phyloP scores from a whole-genome alignment of 192 early-diverging fungal species.

The Rhizophlyctis rosea region DNA sequence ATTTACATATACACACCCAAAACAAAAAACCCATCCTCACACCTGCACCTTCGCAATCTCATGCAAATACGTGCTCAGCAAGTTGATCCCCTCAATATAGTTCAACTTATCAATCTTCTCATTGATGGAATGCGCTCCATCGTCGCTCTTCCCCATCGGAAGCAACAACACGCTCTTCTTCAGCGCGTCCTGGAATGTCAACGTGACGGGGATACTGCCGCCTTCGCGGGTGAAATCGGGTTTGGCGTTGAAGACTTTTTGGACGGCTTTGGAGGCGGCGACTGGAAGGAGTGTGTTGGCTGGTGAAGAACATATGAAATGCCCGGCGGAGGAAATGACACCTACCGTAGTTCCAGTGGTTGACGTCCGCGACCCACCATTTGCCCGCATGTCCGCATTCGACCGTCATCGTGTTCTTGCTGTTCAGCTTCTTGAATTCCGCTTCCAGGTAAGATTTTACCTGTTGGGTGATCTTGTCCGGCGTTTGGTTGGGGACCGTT shows the following conservation, averaged over 20 bases:
- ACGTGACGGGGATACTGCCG: constrained; percentile 95
- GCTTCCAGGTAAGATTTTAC: constrained; percentile 70
- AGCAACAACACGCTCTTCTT: constrained; percentile 82
- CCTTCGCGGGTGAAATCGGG: constrained; percentile 98
- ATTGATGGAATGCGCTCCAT: constrained; percentile 97
- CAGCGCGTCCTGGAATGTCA: constrained; percentile 95
- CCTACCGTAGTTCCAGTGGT: constrained; percentile 88
- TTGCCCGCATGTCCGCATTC: constrained; percentile 80
- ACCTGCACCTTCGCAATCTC: constrained; percentile 51
- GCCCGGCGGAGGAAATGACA: constrained; percentile 6
- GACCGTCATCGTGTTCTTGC: constrained; percentile 80
- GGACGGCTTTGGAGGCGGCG: constrained; percentile 85
- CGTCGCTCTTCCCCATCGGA: constrained; percentile 92
- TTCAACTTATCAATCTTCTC: constrained; percentile 92
- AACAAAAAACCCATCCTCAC: no score
- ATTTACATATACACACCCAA: no score
- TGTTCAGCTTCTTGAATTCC: constrained; percentile 88
- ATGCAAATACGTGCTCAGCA: constrained; percentile 85
- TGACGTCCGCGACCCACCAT: constrained; percentile 85
- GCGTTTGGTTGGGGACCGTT: constrained; percentile 74
- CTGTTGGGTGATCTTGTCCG: constrained; percentile 68
- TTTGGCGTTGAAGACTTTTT: constrained; percentile 85
- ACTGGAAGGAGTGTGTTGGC: constrained; percentile 39
- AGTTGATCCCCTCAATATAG: constrained; percentile 94
- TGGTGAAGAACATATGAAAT: background rate